Conservation (phyloP, 176 grass and related monocot genomes). For the Rhynchospora pubera region DNA sequence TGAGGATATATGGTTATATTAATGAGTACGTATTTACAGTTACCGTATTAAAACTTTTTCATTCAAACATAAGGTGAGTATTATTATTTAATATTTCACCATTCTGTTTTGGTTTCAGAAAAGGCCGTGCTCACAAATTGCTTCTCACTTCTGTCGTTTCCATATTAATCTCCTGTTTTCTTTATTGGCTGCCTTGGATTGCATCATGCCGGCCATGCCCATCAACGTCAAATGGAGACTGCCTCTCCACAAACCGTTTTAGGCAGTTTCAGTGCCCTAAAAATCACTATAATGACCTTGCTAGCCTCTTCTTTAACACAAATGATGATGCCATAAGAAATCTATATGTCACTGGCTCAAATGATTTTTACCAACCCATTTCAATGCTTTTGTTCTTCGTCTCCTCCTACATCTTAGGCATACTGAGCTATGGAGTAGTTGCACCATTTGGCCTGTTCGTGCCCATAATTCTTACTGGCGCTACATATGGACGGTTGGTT, state of each 20-base stretch:
- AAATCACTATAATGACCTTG: slow-evolving; percentile 83
- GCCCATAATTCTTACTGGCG: slow-evolving; percentile 87
- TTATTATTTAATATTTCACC: not conserved
- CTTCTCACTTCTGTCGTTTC: slow-evolving; percentile 59
- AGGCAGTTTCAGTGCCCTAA: slow-evolving; percentile 62
- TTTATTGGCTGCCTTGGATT: slow-evolving; percentile 67
- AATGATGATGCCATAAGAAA: slow-evolving; percentile 90
- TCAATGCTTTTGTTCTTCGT: slow-evolving; percentile 65
- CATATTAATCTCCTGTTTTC: slow-evolving; percentile 45
- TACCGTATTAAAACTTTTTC: not conserved
- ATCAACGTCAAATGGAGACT: slow-evolving; percentile 15
- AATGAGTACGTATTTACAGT: slow-evolving; percentile 49
- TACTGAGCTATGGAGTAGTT: slow-evolving; percentile 89
- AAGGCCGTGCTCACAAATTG: slow-evolving; percentile 49
- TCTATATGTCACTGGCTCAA: slow-evolving; percentile 60
- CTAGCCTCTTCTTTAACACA: slow-evolving; percentile 80
- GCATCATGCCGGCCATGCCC: slow-evolving; percentile 72
- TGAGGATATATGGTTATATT: slow-evolving; percentile 48
- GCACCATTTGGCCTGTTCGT: slow-evolving; percentile 81
- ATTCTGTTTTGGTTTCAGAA: slow-evolving; percentile 37
- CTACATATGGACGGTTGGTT: slow-evolving; percentile 67
- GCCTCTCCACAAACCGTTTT: slow-evolving; percentile 49
- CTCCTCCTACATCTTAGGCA: slow-evolving; percentile 58
- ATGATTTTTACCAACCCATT: slow-evolving; percentile 59
- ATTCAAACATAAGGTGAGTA: not conserved